Base-by-base conservation (phyloP, 2,329 filamentous ascomycete genomes). In the Aureobasidium sp. region DNA sequence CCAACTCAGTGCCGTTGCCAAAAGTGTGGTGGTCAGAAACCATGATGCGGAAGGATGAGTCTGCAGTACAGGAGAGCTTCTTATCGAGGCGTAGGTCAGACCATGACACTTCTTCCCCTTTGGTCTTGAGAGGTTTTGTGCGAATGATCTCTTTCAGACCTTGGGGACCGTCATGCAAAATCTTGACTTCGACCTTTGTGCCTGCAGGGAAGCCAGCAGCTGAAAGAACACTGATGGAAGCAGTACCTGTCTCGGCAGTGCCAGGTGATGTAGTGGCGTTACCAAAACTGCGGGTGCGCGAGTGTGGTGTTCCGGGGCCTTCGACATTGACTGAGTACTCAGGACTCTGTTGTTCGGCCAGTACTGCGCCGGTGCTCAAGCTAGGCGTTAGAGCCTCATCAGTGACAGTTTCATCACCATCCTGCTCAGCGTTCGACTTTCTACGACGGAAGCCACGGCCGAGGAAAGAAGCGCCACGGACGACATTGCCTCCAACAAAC, bases 391-490 rank as follows among this genome's bases (percentile, higher is more conserved):
- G 61, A 58, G 70, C 65, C 45, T 70, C 66, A 13, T 69, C 71
- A 45, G 70, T 70, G 25, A 66, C 68, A 27, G 36, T 55, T 27
- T 64, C 65, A 25, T 58, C 65, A 16, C 15, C 38, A 20, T 47
- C 53, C 11, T 66, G 58, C 33, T 63, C 65, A 16, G 64, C 48
- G 33, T 56, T 60, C 40, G 47, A 56, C 77, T 93, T 93, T 76
- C 90, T 89, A 66, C 91, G 85, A 73, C 91, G 91, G 79, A 98
- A 90, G 23, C 94, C 93, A 67, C 93, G 92, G 71, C 93, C 92
- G 70, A 99, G 84, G 85, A 98, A 98, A 0, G 93, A 95, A 8
- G 94, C 96, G 53, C 94, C 95, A 77, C 93, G 97, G 69, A 93
- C 90, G 40, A 98, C 94, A 43, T 92, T 91, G 45, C 92, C 91